Conservation (phyloP, 306 rosid genomes). For the Trifolium dubium region DNA sequence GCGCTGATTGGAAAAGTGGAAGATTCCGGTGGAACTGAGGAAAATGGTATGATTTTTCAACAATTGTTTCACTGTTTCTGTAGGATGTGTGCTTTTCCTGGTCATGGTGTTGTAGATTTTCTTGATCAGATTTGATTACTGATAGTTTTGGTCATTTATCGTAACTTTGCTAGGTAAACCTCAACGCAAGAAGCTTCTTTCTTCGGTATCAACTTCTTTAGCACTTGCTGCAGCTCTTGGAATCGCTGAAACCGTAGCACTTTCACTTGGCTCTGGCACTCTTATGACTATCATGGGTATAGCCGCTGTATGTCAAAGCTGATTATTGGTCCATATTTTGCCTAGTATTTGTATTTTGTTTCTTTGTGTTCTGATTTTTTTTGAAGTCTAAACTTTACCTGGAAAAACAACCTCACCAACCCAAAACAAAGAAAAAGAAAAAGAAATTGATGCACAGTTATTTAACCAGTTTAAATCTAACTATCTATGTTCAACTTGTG, state of each 20-base stretch:
- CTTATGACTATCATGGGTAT: constrained; percentile 90
- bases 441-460: constrained; percentile 11
- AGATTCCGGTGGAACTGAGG: constrained; percentile 37
- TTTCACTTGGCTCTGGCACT: constrained; percentile 75
- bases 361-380: constrained; percentile 30
- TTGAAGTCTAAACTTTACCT: constrained; percentile 20
- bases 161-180: constrained; percentile 47
- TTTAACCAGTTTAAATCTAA: background rate
- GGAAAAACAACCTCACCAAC: constrained; percentile 11
- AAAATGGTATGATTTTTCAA: constrained; percentile 47
- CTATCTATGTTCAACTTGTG: constrained; percentile 22
- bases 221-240: constrained; percentile 87
- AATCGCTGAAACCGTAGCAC: constrained; percentile 79
- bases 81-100: constrained; percentile 19
- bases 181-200: constrained; percentile 66
- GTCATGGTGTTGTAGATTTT: constrained; percentile 4
- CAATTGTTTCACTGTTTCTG: constrained; percentile 5
- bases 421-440: background rate
- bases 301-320: constrained; percentile 81
- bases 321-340: constrained; percentile 30
- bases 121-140: constrained; percentile 32
- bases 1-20: constrained; percentile 54
- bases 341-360: constrained; percentile 11
- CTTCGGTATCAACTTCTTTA: constrained; percentile 82
- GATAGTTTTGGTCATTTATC: constrained; percentile 34